Evolutionary conservation across 768 basidiomycete genomes (phyloP).

Genomic region (Auriscalpium microsporum): DNA sequence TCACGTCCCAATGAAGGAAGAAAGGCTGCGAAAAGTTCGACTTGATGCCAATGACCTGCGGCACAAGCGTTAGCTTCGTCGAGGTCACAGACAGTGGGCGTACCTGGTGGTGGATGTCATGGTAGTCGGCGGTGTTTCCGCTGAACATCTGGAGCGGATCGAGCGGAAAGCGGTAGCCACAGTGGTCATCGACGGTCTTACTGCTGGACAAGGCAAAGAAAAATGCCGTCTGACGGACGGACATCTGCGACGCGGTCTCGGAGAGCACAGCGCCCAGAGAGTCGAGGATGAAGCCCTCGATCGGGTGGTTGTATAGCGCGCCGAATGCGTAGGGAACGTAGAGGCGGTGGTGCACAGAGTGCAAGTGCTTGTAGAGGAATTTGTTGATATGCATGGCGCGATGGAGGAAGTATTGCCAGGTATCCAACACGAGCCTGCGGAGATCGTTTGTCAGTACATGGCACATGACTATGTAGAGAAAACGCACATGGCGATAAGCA

Average conservation of each 20-base stretch:
- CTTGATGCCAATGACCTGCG: constrained; percentile 76
- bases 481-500: constrained; percentile 77
- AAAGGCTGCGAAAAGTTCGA: constrained; percentile 94
- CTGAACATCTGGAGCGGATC: constrained; percentile 86
- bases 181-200: constrained; percentile 96
- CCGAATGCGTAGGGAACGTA: constrained; percentile 98
- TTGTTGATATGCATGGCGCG: constrained; percentile 86
- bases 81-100: constrained; percentile 10
- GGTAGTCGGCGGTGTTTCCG: constrained; percentile 90
- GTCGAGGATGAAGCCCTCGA: constrained; percentile 91
- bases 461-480: neutral
- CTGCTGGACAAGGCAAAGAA: constrained; percentile 78
- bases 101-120: constrained; percentile 96
- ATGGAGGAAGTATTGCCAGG: constrained; percentile 97
- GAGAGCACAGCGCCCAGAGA: constrained; percentile 72
- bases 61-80: neutral
- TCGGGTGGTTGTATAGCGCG: constrained; percentile 92
- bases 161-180: constrained; percentile 82
- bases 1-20: constrained; percentile 87
- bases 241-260: constrained; percentile 58
- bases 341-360: constrained; percentile 91
- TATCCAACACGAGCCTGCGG: constrained; percentile 83
- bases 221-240: constrained; percentile 72
- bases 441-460: neutral
- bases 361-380: constrained; percentile 84